Conservation (phyloP, 2,329 filamentous ascomycete species). For the Byssochlamys sp. region DNA sequence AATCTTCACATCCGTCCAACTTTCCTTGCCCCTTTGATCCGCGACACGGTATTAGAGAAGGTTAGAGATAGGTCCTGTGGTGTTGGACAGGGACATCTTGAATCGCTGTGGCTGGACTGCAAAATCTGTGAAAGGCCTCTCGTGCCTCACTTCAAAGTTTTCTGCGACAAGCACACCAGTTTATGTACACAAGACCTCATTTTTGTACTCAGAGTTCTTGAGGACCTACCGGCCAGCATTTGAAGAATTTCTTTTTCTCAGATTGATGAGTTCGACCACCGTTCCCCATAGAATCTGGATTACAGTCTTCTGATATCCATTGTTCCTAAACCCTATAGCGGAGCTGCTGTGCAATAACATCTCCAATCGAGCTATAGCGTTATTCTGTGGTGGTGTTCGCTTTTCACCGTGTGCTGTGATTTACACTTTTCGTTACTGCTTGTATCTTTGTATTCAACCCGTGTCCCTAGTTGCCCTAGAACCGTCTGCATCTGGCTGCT, state of each 20-base stretch:
- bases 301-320: slow-evolving; percentile 12
- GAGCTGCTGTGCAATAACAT: slow-evolving; percentile 2
- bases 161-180: slow-evolving; percentile 11
- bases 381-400: not conserved
- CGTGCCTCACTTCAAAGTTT: slow-evolving; percentile 3
- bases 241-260: slow-evolving; percentile 14
- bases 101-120: not conserved
- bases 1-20: not conserved
- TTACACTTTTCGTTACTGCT: slow-evolving; percentile 11
- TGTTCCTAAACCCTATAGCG: slow-evolving; percentile 8
- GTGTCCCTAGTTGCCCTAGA: slow-evolving; percentile 21
- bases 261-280: slow-evolving; percentile 17
- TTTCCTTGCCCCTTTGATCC: not conserved
- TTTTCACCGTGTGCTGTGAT: slow-evolving; percentile 2
- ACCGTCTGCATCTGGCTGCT: slow-evolving; percentile 17
- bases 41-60: not conserved
- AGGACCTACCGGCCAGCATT: slow-evolving; percentile 16
- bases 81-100: not conserved
- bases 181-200: slow-evolving; percentile 23
- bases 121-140: not conserved
- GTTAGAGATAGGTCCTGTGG: not conserved
- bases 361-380: slow-evolving; percentile 9
- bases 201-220: slow-evolving; percentile 26
- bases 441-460: slow-evolving; percentile 19
- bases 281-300: slow-evolving; percentile 17